Evolutionary conservation across 1,284 basidiomycete species (phyloP).

Genomic region (Prillingera fragicola): DNA sequence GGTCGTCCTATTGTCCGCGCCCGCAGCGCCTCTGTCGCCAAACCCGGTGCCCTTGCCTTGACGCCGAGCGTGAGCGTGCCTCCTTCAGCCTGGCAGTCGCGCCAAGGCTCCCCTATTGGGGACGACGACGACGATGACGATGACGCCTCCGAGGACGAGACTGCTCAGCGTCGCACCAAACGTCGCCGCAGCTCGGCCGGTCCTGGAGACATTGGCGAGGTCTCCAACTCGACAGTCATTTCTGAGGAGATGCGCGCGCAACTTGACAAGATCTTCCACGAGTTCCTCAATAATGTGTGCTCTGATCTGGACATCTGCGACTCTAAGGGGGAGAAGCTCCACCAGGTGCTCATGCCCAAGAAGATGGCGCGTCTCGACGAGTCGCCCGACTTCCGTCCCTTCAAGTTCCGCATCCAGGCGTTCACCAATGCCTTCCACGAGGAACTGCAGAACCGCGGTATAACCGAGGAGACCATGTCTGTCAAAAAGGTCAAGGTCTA

Average conservation of each 20-base stretch:
- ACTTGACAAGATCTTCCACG: conserved; percentile 86
- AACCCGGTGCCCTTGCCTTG: conserved; percentile 24
- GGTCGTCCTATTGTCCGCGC: conserved; percentile 37
- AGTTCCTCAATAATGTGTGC: conserved; percentile 81
- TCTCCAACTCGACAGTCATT: conserved; percentile 26
- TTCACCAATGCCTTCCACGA: conserved; percentile 97
- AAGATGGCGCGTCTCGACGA: conserved; percentile 96
- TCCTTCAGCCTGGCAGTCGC: conserved; percentile 41
- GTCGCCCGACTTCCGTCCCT: conserved; percentile 92
- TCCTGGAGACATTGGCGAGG: conserved; percentile 14
- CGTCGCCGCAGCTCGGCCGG: conserved; percentile 37
- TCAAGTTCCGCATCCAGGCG: conserved; percentile 98
- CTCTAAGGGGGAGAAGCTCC: conserved; percentile 90
- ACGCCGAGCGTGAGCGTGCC: conserved; percentile 35
- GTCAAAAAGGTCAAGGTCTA: conserved; percentile 82
- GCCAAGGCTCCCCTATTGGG: conserved; percentile 30
- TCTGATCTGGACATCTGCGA: conserved; percentile 90
- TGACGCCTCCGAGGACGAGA: conserved; percentile 37
- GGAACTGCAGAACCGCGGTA: conserved; percentile 53
- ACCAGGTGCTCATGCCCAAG: conserved; percentile 97
- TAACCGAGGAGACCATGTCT: conserved; percentile 53
- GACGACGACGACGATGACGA: conserved; percentile 38
- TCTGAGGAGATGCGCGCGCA: conserved; percentile 65
- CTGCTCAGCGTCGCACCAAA: conserved; percentile 29
- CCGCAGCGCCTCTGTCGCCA: conserved; percentile 36